Evolutionary conservation across 2,329 filamentous ascomycete genomes (phyloP), one percentile per base, ranked within the genome.

Genomic region (Colletotrichum chrysophilum): DNA sequence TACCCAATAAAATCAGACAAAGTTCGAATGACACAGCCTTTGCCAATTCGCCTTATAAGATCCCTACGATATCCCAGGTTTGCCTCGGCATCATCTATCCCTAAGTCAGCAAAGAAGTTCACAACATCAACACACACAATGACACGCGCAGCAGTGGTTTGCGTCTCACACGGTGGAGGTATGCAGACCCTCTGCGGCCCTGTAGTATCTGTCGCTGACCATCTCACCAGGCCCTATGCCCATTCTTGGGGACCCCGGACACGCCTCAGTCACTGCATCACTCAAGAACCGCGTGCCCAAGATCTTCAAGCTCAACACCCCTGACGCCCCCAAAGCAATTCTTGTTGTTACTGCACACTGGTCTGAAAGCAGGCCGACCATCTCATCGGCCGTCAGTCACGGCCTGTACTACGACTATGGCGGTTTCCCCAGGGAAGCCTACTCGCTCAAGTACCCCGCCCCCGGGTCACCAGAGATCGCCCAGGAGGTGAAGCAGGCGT

Each of bases 281-380:
- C 85, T 93, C 75, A 86, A 86, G 71, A 88, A 85, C 6, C 86
- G 87, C 12, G 87, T 92, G 8, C 91, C 91, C 66, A 83, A 88
- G 79, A 86, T 93, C 66, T 87, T 93, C 62, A 86, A 87, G 77
- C 86, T 93, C 4, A 86, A 87, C 52, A 90, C 89, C 0, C 80
- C 88, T 2, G 83, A 88, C 2, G 85, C 87, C 14, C 88, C 87
- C 0, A 84, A 84, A 12, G 90, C 88, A 28, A 91, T 92, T 61
- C 83, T 91, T 12, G 82, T 92, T 36, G 86, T 92, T 16, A 92
- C 91, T 0, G 90, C 91, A 5, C 90, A 92, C 83, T 92, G 90
- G 91, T 86, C 86, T 4, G 87, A 88, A 4, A 62, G 77, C 16
- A 82, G 81, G 10, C 90, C 90, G 2, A 87, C 86, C 56, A 88